Conservation (phyloP, 352 stramenopile genomes). For the Aphanomyces stellatus region DNA sequence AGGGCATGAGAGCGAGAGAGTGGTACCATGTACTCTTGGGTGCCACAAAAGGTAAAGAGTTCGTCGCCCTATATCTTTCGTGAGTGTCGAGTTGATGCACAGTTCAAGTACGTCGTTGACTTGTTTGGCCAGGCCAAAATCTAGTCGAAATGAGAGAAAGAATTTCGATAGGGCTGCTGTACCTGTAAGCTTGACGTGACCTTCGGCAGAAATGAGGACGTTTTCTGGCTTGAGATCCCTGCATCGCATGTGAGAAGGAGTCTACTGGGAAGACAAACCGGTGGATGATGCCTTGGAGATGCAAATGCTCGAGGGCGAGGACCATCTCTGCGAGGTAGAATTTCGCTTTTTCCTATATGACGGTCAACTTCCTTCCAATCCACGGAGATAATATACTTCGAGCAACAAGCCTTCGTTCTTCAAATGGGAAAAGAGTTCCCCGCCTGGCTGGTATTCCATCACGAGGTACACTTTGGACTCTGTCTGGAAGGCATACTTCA, state of each 20-base stretch:
- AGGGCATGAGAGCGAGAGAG: no score
- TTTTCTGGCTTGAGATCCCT: constrained; percentile 21
- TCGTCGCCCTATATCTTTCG: constrained; percentile 39
- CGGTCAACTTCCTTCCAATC: constrained; percentile 54
- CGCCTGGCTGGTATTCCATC: constrained; percentile 63
- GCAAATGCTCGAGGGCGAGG: constrained; percentile 70
- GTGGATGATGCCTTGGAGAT: constrained; percentile 74
- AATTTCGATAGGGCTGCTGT: background rate
- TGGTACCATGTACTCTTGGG: constrained; percentile 72
- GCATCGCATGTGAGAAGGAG: background rate
- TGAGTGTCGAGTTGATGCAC: background rate
- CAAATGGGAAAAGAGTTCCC: constrained; percentile 55
- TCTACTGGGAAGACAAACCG: constrained; percentile 29
- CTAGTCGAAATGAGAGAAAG: constrained; percentile 11
- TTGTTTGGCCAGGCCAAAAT: constrained; percentile 27
- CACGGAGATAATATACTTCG: constrained; percentile 40
- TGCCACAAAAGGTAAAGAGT: constrained; percentile 66
- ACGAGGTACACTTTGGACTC: constrained; percentile 77
- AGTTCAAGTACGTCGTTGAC: constrained; percentile 16
- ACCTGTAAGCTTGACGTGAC: constrained; percentile 18
- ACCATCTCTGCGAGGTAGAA: constrained; percentile 85
- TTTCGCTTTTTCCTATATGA: constrained; percentile 43
- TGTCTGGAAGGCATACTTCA: constrained; percentile 74
- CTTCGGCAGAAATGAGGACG: constrained; percentile 18
- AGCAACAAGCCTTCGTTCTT: constrained; percentile 15